Evolutionary conservation across 139 green algal genomes (phyloP).

Genomic region (Chlamydomonas urium): DNA sequence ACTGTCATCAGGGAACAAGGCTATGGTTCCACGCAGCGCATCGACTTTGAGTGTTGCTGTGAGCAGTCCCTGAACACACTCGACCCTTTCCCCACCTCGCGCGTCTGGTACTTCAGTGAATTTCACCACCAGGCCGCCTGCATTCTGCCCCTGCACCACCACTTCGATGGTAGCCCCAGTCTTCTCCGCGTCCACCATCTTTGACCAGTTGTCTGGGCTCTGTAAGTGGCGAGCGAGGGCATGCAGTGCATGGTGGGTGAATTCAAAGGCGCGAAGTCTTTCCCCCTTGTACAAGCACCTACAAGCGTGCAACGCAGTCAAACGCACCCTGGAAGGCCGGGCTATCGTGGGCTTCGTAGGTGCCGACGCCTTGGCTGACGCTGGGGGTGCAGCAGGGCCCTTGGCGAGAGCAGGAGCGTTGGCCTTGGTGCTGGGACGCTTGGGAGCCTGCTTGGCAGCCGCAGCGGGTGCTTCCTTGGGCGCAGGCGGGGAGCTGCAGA

Average conservation of each 20-base stretch:
- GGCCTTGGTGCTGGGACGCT: not conserved
- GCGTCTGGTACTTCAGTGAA: not conserved
- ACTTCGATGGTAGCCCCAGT: slow-evolving; percentile 19
- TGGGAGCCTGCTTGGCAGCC: too few species aligned
- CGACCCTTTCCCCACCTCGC: not conserved
- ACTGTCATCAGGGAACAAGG: too few species aligned
- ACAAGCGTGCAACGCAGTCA: not conserved
- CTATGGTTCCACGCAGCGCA: too few species aligned
- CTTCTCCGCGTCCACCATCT: slow-evolving; percentile 15
- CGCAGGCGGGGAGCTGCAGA: too few species aligned
- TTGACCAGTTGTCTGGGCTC: not conserved
- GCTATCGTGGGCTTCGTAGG: not conserved
- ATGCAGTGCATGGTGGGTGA: not conserved
- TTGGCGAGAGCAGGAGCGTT: not conserved
- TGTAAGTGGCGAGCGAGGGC: not conserved
- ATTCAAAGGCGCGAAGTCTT: too few species aligned
- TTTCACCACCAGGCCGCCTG: slow-evolving; percentile 15
- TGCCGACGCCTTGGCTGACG: too few species aligned
- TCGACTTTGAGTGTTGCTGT: too few species aligned
- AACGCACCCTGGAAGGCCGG: too few species aligned
- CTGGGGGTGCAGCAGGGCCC: not conserved
- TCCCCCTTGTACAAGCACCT: not conserved
- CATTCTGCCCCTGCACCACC: slow-evolving; percentile 20
- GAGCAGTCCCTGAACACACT: not conserved
- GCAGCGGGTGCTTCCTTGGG: too few species aligned